These are phyloP conservation scores for Ulmus americana DNA, from an alignment of 331 rosid genomes.

Conservation along the genomic window DNA sequence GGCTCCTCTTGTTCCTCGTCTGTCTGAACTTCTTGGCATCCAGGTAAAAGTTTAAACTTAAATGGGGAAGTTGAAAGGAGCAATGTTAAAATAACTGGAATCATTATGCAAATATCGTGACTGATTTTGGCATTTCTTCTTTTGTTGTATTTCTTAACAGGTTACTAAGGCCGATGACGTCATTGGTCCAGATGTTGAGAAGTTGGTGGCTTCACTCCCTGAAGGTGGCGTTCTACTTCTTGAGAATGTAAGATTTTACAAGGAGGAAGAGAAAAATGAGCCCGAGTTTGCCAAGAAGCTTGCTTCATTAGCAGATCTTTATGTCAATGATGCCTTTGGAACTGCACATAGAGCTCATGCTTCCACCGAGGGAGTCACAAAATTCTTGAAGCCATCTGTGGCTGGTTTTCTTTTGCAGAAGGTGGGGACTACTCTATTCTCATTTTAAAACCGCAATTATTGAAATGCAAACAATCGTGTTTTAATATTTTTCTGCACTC, in stretches of 20 bases:
- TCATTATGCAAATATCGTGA: conserved; percentile 6
- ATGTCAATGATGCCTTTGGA: conserved; percentile 94
- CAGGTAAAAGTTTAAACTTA: conserved; percentile 36
- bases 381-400: conserved; percentile 90
- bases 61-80: neutral
- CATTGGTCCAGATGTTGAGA: conserved; percentile 91
- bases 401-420: conserved; percentile 97
- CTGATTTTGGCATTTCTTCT: conserved; percentile 1
- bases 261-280: conserved; percentile 96
- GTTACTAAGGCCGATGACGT: conserved; percentile 91
- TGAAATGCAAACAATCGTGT: neutral
- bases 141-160: conserved; percentile 37
- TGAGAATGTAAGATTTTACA: conserved; percentile 94
- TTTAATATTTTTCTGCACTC: neutral
- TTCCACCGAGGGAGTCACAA: conserved; percentile 98
- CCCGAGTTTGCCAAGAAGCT: conserved; percentile 95
- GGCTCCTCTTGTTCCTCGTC: conserved; percentile 93
- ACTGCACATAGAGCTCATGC: conserved; percentile 99
- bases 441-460: neutral
- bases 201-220: conserved; percentile 74
- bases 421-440: conserved; percentile 38
- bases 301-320: conserved; percentile 83
- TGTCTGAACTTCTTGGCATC: conserved; percentile 83
- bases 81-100: neutral
- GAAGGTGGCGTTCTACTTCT: conserved; percentile 90